A percentile compares a stretch with the other conserved stretches of the same genome.
These are phyloP conservation scores for Colletotrichum eleusines DNA, from an alignment of 2,329 filamentous ascomycete genomes.

Conservation along the genomic window DNA sequence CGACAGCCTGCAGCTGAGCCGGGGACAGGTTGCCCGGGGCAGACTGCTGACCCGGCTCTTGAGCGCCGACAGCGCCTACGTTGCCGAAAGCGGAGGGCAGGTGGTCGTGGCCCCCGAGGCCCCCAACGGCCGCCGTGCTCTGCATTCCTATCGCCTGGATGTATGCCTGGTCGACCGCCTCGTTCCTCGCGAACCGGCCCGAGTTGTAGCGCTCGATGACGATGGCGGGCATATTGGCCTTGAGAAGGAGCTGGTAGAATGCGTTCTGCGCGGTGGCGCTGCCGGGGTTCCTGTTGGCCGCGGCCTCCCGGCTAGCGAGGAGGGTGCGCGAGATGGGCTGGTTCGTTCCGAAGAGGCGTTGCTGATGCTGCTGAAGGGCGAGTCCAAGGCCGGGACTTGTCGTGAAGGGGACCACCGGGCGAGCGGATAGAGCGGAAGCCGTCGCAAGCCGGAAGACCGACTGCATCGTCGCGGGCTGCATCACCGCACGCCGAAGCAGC, in stretches of 20 bases:
- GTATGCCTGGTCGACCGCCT: slow-evolving; percentile 83
- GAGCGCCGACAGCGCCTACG: slow-evolving; percentile 47
- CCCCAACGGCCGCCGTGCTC: slow-evolving; percentile 41
- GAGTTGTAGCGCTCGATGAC: slow-evolving; percentile 91
- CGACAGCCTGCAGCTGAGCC: slow-evolving; percentile 80
- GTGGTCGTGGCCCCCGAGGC: slow-evolving; percentile 30
- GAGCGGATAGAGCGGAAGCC: slow-evolving; percentile 15
- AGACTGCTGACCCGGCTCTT: slow-evolving; percentile 46
- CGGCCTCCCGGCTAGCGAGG: slow-evolving; percentile 88
- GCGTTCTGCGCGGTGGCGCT: slow-evolving; percentile 91
- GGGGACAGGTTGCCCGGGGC: slow-evolving; percentile 60
- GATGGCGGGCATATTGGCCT: slow-evolving; percentile 94
- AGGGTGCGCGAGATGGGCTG: slow-evolving; percentile 70
- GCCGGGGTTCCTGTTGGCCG: slow-evolving; percentile 90
- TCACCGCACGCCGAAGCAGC: slow-evolving; percentile 33
- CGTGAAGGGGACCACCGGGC: slow-evolving; percentile 11
- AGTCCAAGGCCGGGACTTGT: slow-evolving; percentile 42
- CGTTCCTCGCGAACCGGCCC: slow-evolving; percentile 84
- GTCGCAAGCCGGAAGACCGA: slow-evolving; percentile 38
- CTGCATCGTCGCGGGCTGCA: slow-evolving; percentile 40
- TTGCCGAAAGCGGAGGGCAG: slow-evolving; percentile 37
- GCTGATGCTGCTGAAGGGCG: slow-evolving; percentile 44
- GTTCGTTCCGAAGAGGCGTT: slow-evolving; percentile 56
- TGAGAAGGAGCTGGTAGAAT: slow-evolving; percentile 91
- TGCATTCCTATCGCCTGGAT: slow-evolving; percentile 74